Evolutionary conservation across 2,329 filamentous ascomycete genomes (phyloP), one percentile per base, ranked within the genome.

Genomic region (Botryotinia narcissicola): DNA sequence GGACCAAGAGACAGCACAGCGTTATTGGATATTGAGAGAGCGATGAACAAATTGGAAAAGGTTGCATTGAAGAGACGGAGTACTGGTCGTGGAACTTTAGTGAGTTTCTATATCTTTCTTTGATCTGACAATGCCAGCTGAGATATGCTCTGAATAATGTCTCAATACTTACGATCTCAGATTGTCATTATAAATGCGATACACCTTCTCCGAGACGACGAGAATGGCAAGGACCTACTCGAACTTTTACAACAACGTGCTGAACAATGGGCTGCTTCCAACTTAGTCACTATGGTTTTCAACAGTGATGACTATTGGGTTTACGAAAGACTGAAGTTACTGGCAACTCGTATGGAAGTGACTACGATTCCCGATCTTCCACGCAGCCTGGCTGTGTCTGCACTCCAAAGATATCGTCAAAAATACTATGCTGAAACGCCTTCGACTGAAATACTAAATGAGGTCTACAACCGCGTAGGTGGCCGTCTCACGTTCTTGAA

Each of bases 301-400:
- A 98, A 98, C 83, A 95, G 91, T 71, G 96, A 99, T 82, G 96
- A 98, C 81, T 99, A 97, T 83, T 99, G 96, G 96, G 93, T 99
- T 0, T 98, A 98, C 79, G 96, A 99, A 82, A 89, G 95, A 22
- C 85, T 99, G 70, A 98, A 98, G 85, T 91, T 93, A 81, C 91
- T 97, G 74, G 93, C 94, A 4, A 97, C 95, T 2, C 90, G 96
- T 63, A 97, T 99, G 93, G 95, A 98, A 80, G 92, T 99, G 7
- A 91, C 97, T 54, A 90, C 94, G 14, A 91, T 99, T 60, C 87
- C 89, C 7, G 96, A 99, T 82, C 85, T 99, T 10, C 89, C 92
- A 70, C 97, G 95, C 81, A 82, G 85, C 18, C 90, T 92, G 78
- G 95, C 96, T 6, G 88, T 97, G 75, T 84, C 86, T 37, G 95